These are phyloP conservation scores for Truncatella angustata DNA, from an alignment of 2,329 filamentous ascomycete genomes.

Conservation along the genomic window DNA sequence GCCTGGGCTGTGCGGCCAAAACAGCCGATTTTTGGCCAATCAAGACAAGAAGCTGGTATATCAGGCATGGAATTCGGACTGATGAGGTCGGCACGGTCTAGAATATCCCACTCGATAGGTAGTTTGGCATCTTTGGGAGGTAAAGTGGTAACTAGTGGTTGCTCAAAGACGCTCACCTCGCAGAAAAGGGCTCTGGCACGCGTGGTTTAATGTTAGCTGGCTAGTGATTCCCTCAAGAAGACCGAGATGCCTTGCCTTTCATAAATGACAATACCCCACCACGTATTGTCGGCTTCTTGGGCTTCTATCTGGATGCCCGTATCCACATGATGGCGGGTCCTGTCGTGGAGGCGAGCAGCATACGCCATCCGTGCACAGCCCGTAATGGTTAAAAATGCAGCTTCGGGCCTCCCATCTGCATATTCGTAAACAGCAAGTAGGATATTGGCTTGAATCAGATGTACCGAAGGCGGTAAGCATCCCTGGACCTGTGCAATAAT, in stretches of 20 bases:
- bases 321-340: background rate
- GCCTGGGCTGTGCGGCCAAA: conserved; percentile 22
- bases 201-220: background rate
- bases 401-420: too few relatives aligned
- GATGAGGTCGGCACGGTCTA: background rate
- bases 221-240: background rate
- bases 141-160: conserved; percentile 17
- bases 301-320: background rate
- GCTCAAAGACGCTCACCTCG: conserved; percentile 14
- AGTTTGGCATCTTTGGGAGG: conserved; percentile 11
- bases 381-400: too few relatives aligned
- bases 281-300: conserved; percentile 25
- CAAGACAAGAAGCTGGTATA: conserved; percentile 7
- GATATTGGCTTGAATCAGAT: conserved; percentile 26
- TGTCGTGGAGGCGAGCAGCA: too few relatives aligned
- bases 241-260: conserved; percentile 22
- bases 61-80: background rate
- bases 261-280: conserved; percentile 27
- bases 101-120: conserved; percentile 13
- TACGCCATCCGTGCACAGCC: too few relatives aligned
- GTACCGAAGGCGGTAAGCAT: conserved; percentile 15
- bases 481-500: conserved; percentile 24
- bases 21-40: conserved; percentile 10
- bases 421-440: too few relatives aligned
- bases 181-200: conserved; percentile 13